Percentiles rank a stretch among this genome's conserved stretches.
Conservation (phyloP, 2,329 filamentous ascomycete genomes). For the Phoma herbarum region DNA sequence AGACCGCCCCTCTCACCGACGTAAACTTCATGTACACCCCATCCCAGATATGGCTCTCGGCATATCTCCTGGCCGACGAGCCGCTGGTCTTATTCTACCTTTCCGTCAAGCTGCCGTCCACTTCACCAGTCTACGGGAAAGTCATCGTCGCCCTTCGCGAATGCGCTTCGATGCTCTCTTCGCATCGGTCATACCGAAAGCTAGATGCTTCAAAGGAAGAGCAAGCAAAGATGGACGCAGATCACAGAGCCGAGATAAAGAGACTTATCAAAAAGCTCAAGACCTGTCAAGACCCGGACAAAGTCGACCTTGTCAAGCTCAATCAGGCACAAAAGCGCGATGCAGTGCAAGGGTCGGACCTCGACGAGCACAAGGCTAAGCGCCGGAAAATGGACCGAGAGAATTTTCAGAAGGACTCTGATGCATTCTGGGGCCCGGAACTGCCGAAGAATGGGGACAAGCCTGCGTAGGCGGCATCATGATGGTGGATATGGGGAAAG, state of each 20-base stretch:
- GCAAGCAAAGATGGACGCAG: constrained; percentile 46
- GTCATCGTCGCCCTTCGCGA: constrained; percentile 50
- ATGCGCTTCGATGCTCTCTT: constrained; percentile 53
- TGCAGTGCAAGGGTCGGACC: constrained; percentile 43
- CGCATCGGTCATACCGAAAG: constrained; percentile 36
- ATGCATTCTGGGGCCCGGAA: constrained; percentile 57
- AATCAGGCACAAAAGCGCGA: constrained; percentile 68
- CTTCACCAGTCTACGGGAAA: constrained; percentile 40
- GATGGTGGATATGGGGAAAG: not conserved
- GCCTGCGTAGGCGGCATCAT: constrained; percentile 1
- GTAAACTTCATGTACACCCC: constrained; percentile 98
- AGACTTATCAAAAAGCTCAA: constrained; percentile 72
- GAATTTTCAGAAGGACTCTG: constrained; percentile 54
- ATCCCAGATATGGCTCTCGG: constrained; percentile 89
- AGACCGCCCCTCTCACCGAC: constrained; percentile 85
- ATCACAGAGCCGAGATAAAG: constrained; percentile 61
- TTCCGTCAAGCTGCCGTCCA: constrained; percentile 52
- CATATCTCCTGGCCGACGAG: constrained; percentile 77
- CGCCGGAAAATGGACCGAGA: constrained; percentile 56
- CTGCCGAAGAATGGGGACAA: constrained; percentile 9
- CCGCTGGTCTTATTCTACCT: constrained; percentile 64
- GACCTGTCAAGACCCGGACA: constrained; percentile 76
- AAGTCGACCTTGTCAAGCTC: constrained; percentile 74
- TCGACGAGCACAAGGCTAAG: constrained; percentile 56
- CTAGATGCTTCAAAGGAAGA: constrained; percentile 34